These are phyloP conservation scores for Penicillium sp. DNA, from an alignment of 2,329 filamentous ascomycete genomes.

Conservation along the genomic window DNA sequence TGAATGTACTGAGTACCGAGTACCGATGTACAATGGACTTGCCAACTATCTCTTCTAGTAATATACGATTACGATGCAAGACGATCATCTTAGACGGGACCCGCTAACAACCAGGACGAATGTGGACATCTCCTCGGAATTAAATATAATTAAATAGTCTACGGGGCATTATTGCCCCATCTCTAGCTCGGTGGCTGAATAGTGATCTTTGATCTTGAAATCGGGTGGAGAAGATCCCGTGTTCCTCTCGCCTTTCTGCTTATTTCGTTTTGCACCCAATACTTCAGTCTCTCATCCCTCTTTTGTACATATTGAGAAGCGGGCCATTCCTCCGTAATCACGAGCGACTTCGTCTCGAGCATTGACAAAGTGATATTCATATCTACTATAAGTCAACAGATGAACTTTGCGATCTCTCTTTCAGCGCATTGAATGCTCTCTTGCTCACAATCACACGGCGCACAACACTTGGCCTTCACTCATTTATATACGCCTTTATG, in stretches of 20 bases:
- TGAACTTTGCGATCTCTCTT: not conserved
- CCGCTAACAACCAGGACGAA: not conserved
- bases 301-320: slow-evolving; percentile 2
- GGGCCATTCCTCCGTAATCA: not conserved
- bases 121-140: not conserved
- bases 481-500: slow-evolving; percentile 7
- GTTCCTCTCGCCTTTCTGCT: not conserved
- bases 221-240: not conserved
- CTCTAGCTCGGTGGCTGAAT: not conserved
- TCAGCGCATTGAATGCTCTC: not conserved
- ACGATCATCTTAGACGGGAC: not conserved
- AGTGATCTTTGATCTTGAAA: slow-evolving; percentile 3
- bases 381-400: not conserved
- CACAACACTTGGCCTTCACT: not conserved
- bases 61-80: not conserved
- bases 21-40: not conserved
- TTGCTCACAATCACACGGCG: not conserved
- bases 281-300: not conserved
- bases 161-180: not conserved
- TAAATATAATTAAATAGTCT: not conserved
- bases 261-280: not conserved
- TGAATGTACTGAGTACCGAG: not conserved
- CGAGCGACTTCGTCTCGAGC: not conserved
- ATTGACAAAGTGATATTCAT: not conserved
- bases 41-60: not conserved